These are phyloP conservation scores for Serendipita sp. DNA, from an alignment of 768 basidiomycete genomes.

Conservation along the genomic window DNA sequence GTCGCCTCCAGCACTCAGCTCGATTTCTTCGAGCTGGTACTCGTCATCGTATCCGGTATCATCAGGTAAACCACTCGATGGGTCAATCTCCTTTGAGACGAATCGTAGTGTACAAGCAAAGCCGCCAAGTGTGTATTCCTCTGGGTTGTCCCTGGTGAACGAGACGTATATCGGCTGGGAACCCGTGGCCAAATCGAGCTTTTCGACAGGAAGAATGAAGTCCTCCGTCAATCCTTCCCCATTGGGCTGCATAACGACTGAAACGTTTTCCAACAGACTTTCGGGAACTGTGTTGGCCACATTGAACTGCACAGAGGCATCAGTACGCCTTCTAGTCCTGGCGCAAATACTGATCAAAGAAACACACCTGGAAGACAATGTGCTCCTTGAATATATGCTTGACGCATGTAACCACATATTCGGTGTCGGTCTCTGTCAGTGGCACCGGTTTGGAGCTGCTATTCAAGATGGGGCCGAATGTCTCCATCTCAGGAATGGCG, in stretches of 20 bases:
- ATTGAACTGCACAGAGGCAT: constrained; percentile 53
- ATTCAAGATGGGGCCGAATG: constrained; percentile 76
- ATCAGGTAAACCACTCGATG: constrained; percentile 86
- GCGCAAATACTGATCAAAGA: background rate
- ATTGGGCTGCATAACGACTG: constrained; percentile 80
- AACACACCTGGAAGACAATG: constrained; percentile 82
- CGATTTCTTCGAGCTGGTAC: constrained; percentile 92
- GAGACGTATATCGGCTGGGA: constrained; percentile 87
- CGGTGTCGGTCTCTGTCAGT: constrained; percentile 92
- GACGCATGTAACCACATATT: constrained; percentile 92
- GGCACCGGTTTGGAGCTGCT: constrained; percentile 66
- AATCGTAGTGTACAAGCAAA: constrained; percentile 90
- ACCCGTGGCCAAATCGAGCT: constrained; percentile 51
- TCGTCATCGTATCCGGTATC: constrained; percentile 99
- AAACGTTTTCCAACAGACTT: constrained; percentile 85
- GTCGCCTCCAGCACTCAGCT: constrained; percentile 81
- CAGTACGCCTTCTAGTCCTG: constrained; percentile 10
- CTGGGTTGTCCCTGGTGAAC: constrained; percentile 70
- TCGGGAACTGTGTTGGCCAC: constrained; percentile 93
- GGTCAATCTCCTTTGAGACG: constrained; percentile 93
- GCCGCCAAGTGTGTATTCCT: constrained; percentile 62
- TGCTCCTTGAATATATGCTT: constrained; percentile 96
- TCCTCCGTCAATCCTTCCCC: constrained; percentile 72
- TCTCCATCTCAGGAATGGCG: constrained; percentile 70
- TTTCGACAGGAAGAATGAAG: constrained; percentile 76